Evolutionary conservation across 805 yeast species (phyloP).

Genomic region (Sporopachydermia lactativora): DNA sequence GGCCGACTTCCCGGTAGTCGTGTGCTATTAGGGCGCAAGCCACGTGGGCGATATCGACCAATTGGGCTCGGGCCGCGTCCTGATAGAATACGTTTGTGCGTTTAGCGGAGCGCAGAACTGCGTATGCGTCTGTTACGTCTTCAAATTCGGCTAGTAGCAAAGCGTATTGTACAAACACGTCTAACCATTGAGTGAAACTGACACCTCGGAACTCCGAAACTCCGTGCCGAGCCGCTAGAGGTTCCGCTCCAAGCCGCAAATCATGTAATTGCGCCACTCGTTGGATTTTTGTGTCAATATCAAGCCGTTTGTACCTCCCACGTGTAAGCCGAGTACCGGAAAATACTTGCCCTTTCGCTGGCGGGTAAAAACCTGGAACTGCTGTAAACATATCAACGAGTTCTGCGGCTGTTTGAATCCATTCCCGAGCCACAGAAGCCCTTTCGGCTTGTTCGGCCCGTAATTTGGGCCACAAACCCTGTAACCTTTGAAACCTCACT

Average conservation of each 20-base stretch:
- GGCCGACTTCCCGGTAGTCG: constrained; percentile 41
- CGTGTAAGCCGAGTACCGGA: constrained; percentile 49
- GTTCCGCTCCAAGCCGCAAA: constrained; percentile 24
- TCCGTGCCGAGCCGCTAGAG: constrained; percentile 10
- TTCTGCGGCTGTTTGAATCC: constrained; percentile 78
- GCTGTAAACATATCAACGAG: constrained; percentile 71
- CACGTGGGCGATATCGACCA: constrained; percentile 53
- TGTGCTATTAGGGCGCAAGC: constrained; percentile 35
- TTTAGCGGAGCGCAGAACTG: constrained; percentile 59
- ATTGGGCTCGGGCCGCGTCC: constrained; percentile 42
- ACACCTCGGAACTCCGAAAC: constrained; percentile 56
- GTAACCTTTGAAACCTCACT: constrained; percentile 40
- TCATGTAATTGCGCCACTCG: constrained; percentile 38
- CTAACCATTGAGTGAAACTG: constrained; percentile 71
- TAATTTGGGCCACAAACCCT: constrained; percentile 34
- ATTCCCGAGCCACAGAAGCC: constrained; percentile 55
- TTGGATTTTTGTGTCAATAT: constrained; percentile 59
- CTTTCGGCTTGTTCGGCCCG: constrained; percentile 29
- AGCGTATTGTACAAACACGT: constrained; percentile 67
- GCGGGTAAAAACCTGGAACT: constrained; percentile 65
- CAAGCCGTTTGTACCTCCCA: constrained; percentile 45
- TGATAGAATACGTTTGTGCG: constrained; percentile 68
- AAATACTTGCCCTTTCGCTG: constrained; percentile 56
- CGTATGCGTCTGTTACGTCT: constrained; percentile 45
- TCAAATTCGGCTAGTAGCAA: constrained; percentile 50